Evolutionary conservation across 768 basidiomycete species (phyloP).

Genomic region (Omphalotus guepiniiformis): DNA sequence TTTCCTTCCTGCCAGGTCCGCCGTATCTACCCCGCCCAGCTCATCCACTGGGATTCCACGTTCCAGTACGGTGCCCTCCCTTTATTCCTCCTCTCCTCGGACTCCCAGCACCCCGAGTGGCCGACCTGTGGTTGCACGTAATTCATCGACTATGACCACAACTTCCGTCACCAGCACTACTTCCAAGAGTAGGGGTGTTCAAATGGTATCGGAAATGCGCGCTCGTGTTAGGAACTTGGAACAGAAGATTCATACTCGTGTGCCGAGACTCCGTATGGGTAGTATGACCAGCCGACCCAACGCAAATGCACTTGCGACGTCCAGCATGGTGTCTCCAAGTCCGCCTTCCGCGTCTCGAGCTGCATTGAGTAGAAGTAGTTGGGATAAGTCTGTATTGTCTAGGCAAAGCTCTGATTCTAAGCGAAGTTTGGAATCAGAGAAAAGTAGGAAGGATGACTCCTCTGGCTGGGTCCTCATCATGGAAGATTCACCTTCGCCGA

Average conservation of each 20-base stretch:
- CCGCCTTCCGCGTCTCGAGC: constrained; percentile 35
- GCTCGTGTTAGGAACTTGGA: constrained; percentile 78
- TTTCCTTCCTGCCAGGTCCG: constrained; percentile 41
- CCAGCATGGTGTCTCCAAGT: constrained; percentile 30
- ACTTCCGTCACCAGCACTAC: constrained; percentile 42
- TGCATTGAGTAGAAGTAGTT: constrained; percentile 39
- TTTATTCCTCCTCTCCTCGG: constrained; percentile 47
- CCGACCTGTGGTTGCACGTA: constrained; percentile 34
- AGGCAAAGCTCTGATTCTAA: constrained; percentile 38
- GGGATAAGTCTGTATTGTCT: constrained; percentile 34
- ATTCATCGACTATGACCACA: constrained; percentile 34
- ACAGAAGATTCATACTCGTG: constrained; percentile 84
- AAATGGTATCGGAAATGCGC: constrained; percentile 92
- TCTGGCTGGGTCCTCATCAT: constrained; percentile 88
- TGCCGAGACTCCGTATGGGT: constrained; percentile 79
- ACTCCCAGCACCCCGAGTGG: constrained; percentile 36
- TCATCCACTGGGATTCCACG: constrained; percentile 41
- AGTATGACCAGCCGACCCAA: constrained; percentile 60
- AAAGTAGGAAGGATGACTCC: constrained; percentile 50
- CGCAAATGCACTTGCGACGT: constrained; percentile 30
- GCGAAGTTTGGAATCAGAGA: constrained; percentile 39
- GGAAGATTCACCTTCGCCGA: constrained; percentile 78
- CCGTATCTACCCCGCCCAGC: constrained; percentile 41
- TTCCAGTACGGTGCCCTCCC: constrained; percentile 53
- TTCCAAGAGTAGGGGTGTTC: constrained; percentile 76